Evolutionary conservation across 1,284 basidiomycete species (phyloP), one percentile per base, ranked within the genome.

Genomic region (Pseudozyma pruni): DNA sequence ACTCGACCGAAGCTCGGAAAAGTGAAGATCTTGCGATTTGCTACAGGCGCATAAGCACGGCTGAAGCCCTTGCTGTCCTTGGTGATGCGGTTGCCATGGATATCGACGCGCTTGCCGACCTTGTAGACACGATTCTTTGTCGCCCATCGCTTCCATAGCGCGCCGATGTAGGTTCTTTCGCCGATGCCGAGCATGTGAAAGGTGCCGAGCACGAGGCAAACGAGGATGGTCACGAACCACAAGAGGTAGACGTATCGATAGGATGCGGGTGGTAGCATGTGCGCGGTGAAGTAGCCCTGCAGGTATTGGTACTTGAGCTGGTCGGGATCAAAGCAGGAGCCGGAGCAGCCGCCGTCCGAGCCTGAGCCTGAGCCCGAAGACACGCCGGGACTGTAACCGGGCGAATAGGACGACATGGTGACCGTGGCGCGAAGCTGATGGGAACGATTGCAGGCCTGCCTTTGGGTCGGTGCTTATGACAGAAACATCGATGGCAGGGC

Each of bases 181-280:
- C 66, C 73, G 14, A 81, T 44, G 35, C 71, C 64, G 16, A 80
- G 50, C 46, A 80, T 76, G 67, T 82, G 82, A 40, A 75, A 62
- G n/a, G 74, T 37, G 44, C 77, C 76, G 57, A 80, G 76, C 6
- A 83, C 32, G 32, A 82, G 62, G 49, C 76, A 73, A 16, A 78
- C 52, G 17, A 70, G 69, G 42, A 64, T 66, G 45, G 83, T 61
- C 38, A 81, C 68, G 69, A 84, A 77, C 83, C 82, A 84, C 31
- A 84, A 59, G 38, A 84, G 73, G 72, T 84, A 85, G 44, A 83
- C 76, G 55, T 85, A 85, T 4, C 84, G 78, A 62, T 82, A 83
- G 22, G 83, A 83, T 1, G 84, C 79, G 10, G 59, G 44, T 31
- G 79, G 80, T 22, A 85, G 81, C 57, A 83, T 82, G 61, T 85